Evolutionary conservation across 352 stramenopile species (phyloP).

Genomic region (Vaucheria bursata): DNA sequence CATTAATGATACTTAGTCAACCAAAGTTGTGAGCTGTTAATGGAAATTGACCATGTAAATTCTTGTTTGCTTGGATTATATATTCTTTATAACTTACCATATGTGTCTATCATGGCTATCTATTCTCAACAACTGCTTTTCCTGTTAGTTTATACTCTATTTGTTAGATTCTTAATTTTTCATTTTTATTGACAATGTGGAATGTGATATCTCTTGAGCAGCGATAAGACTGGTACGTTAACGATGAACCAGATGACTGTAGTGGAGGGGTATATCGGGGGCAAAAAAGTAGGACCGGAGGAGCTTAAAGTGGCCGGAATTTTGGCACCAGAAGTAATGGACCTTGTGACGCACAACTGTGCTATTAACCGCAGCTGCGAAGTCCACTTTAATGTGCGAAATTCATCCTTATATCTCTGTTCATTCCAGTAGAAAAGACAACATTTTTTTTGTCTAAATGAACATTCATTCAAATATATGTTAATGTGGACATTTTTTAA

Average conservation of each 20-base stretch:
- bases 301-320: neutral
- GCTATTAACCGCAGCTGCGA: constrained; percentile 54
- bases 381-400: constrained; percentile 47
- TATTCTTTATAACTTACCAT: too few relatives aligned
- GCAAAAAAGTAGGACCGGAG: constrained; percentile 13
- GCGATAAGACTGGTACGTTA: constrained; percentile 85
- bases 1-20: too few relatives aligned
- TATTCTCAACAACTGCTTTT: too few relatives aligned
- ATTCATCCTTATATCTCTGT: neutral
- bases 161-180: too few relatives aligned
- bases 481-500: too few relatives aligned
- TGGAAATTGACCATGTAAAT: too few relatives aligned
- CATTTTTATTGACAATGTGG: too few relatives aligned
- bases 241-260: constrained; percentile 90
- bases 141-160: too few relatives aligned
- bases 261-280: constrained; percentile 62
- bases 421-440: neutral
- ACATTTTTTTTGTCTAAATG: neutral
- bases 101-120: too few relatives aligned
- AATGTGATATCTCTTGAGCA: constrained; percentile 89
- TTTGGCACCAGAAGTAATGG: constrained; percentile 26
- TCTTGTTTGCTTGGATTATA: too few relatives aligned
- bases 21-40: too few relatives aligned
- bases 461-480: neutral
- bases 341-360: constrained; percentile 59